Percentiles rank a stretch among this genome's conserved stretches.
Evolutionary conservation across 1,284 basidiomycete genomes (phyloP).

Genomic region (Puccinia triticina): DNA sequence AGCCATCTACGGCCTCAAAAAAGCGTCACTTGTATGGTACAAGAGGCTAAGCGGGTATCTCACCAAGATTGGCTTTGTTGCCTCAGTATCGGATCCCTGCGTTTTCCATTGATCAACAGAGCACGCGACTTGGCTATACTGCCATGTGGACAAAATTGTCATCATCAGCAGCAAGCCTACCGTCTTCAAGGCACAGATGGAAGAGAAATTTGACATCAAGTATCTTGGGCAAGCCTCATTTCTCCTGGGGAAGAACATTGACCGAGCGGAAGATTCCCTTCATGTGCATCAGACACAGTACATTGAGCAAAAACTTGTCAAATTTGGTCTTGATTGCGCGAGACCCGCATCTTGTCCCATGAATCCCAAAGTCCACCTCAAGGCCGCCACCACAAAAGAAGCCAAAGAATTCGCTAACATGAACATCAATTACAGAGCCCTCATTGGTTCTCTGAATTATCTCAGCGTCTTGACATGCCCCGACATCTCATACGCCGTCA

Average conservation of each 20-base stretch:
- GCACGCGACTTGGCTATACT: not conserved
- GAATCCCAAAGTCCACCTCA: slow-evolving; percentile 70
- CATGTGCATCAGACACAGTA: not conserved
- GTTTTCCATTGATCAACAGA: not conserved
- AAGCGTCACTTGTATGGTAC: not conserved
- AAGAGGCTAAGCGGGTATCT: not conserved
- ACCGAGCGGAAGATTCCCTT: not conserved
- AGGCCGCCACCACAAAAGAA: not conserved
- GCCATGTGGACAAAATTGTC: not conserved
- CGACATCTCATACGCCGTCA: not conserved
- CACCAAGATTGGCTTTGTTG: not conserved
- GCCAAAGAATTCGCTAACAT: not conserved
- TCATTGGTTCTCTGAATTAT: not conserved
- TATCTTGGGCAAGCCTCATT: not conserved
- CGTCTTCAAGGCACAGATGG: not conserved
- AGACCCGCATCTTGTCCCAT: not conserved
- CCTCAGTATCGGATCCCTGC: not conserved
- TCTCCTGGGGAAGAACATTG: not conserved
- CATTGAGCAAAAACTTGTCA: not conserved
- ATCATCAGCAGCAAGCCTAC: not conserved
- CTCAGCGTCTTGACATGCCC: not conserved
- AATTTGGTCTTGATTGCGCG: not conserved
- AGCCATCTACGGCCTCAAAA: not conserved
- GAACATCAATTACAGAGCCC: not conserved
- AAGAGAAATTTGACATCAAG: slow-evolving; percentile 1